Base-by-base conservation (phyloP, 441 rosid species). In the Mallotus japonicus region DNA sequence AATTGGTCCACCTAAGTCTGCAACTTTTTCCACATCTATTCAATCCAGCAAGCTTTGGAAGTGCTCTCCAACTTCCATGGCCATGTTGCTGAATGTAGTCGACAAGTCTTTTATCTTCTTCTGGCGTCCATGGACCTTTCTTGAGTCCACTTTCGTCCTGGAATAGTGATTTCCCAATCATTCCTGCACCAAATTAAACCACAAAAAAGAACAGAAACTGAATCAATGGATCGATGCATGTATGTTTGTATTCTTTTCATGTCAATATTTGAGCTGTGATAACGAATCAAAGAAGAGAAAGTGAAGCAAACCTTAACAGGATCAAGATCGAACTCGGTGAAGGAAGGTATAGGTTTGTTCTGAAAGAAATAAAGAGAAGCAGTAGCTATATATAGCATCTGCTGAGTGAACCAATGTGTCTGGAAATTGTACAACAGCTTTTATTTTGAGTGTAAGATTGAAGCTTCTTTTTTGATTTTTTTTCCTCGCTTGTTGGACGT, bases 101-200 rank as follows among this genome's bases (percentile, higher is more conserved):
- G 47, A 83, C 71, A 62, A 93, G 93, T 78, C 82, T 86, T 67
- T 87, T 79, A 76, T 92, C 96, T 85, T 92, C 97, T 85, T 92
- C 92, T n/a, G 93, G 93, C 28, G 95, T 90, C 97, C 97, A 92
- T 11, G 97, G 96, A 8, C 97, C 96, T 81, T 90, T 92, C 81
- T 92, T 92, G 17, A 90, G 85, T 63, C 91, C 92, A 80, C 79
- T 89, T 70, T 92, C 95, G 67, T 90, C 90, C 69, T 87, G 82
- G 63, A 85, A 82, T 71, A 90, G 85, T 68, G 92, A 84, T 73
- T 89, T 84, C 64, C 86, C 92, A 95, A 89, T 89, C 66, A 73
- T 75, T 28, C 57, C 19, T 51, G 28, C 17, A 4, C 2, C n/a
- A 37, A 59, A 34, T 34, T 34, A 34, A 55, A 76, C 57, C 34